phyloP scores from a whole-genome alignment of 148 eudicot genomes.

The Linanthus parryae region DNA sequence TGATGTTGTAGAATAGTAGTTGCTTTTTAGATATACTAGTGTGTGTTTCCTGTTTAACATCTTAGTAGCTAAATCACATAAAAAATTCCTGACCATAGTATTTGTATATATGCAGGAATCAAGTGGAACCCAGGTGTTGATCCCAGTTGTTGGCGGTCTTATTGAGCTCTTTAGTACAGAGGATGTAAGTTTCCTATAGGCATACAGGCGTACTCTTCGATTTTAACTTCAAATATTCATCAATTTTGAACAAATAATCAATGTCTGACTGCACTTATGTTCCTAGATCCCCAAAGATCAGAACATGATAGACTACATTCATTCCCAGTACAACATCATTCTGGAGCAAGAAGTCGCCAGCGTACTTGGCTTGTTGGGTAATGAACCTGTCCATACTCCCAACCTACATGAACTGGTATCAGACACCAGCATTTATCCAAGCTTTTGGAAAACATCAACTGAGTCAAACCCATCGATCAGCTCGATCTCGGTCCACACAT shows the following conservation, averaged over 20 bases:
- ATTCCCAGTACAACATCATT: slow-evolving; percentile 21
- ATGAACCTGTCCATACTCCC: slow-evolving; percentile 15
- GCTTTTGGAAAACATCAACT: slow-evolving; percentile 46
- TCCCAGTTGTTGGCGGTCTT: slow-evolving; percentile 75
- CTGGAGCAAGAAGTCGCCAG: slow-evolving; percentile 19
- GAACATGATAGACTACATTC: slow-evolving; percentile 36
- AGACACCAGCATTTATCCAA: slow-evolving; percentile 12
- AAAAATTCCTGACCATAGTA: no score
- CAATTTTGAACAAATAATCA: no score
- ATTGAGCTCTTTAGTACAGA: slow-evolving; percentile 68
- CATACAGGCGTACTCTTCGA: background rate
- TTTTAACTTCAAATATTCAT: background rate
- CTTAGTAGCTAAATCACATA: no score
- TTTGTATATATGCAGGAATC: slow-evolving; percentile 31
- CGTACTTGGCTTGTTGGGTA: slow-evolving; percentile 11
- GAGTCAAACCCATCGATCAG: slow-evolving; percentile 51
- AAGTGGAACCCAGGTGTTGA: slow-evolving; percentile 56
- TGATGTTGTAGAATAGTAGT: no score
- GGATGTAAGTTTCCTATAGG: slow-evolving; percentile 33
- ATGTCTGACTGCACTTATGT: no score
- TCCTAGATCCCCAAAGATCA: slow-evolving; percentile 55
- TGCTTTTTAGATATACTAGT: no score
- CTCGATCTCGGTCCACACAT: no score
- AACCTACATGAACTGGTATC: background rate
- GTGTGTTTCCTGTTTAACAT: background rate